phyloP scores from a whole-genome alignment of 225 moss, liverwort and hornwort genomes.

The Marchantia polymorpha region DNA sequence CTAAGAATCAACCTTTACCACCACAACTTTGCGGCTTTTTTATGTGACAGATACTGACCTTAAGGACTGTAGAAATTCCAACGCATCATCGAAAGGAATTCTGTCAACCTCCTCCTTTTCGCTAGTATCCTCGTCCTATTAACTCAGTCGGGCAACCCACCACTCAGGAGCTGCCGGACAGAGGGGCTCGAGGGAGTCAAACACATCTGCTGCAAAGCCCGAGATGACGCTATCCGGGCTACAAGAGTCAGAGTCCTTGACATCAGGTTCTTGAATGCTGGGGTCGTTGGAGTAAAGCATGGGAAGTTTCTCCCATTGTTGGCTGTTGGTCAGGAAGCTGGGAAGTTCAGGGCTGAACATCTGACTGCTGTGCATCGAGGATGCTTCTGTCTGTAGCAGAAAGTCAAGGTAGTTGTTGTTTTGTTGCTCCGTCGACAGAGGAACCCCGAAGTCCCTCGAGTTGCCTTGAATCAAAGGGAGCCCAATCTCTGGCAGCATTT shows the following conservation, averaged over 20 bases:
- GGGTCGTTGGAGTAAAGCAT: slow-evolving; percentile 72
- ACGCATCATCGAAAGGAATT: background rate
- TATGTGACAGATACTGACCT: background rate
- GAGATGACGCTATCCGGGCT: slow-evolving; percentile 97
- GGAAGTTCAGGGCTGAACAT: slow-evolving; percentile 92
- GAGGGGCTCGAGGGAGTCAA: slow-evolving; percentile 91
- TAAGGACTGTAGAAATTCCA: background rate
- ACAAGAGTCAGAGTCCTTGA: slow-evolving; percentile 73
- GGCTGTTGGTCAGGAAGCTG: slow-evolving; percentile 65
- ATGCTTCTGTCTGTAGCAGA: slow-evolving; percentile 79
- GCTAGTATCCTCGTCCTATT: background rate
- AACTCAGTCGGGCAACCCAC: slow-evolving; percentile 54
- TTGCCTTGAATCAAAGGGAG: slow-evolving; percentile 38
- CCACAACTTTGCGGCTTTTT: background rate
- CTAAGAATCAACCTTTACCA: slow-evolving; percentile 1
- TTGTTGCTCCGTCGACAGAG: slow-evolving; percentile 47
- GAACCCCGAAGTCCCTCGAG: slow-evolving; percentile 52
- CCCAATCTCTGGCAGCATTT: slow-evolving; percentile 44
- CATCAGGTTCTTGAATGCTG: slow-evolving; percentile 53
- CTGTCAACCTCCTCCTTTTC: background rate
- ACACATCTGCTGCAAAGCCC: slow-evolving; percentile 82
- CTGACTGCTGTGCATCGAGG: slow-evolving; percentile 68
- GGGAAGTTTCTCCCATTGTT: slow-evolving; percentile 91
- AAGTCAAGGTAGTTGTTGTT: slow-evolving; percentile 94
- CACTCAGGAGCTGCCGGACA: slow-evolving; percentile 45